phyloP scores from a whole-genome alignment of 2,329 filamentous ascomycete species.

The Pyrenophora tritici-repentis region DNA sequence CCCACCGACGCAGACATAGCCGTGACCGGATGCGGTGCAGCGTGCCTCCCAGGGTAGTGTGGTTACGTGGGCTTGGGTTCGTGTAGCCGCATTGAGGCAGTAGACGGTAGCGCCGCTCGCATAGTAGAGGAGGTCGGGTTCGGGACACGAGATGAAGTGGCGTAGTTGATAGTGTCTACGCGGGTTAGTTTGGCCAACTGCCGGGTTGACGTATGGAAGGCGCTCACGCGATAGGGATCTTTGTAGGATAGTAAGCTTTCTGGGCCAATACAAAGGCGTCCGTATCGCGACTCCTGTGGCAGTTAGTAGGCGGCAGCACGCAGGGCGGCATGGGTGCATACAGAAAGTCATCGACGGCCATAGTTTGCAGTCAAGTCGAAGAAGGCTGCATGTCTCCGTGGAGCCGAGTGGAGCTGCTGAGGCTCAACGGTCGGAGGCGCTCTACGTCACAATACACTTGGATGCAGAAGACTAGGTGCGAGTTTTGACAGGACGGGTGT shows the following conservation, averaged over 20 bases:
- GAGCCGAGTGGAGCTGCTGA: constrained; percentile 16
- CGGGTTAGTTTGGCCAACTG: constrained; percentile 17
- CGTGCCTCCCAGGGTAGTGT: constrained; percentile 71
- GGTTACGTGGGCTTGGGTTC: constrained; percentile 75
- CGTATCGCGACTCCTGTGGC: constrained; percentile 52
- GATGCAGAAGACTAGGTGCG: constrained; percentile 1
- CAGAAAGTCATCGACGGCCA: constrained; percentile 49
- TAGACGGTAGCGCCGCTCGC: constrained; percentile 70
- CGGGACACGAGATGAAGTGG: constrained; percentile 82
- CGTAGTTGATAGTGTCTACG: constrained; percentile 83
- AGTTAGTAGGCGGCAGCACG: constrained; percentile 18
- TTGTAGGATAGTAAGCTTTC: constrained; percentile 54
- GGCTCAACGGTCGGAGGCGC: constrained; percentile 8
- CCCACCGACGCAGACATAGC: constrained; percentile 90
- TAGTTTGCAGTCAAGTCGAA: constrained; percentile 36
- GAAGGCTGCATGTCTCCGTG: constrained; percentile 35
- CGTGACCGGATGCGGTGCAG: constrained; percentile 83
- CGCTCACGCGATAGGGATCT: constrained; percentile 55
- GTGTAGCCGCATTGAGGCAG: constrained; percentile 65
- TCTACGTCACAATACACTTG: constrained; percentile 21
- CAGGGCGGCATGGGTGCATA: constrained; percentile 15
- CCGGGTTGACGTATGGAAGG: background rate
- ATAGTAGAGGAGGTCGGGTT: constrained; percentile 80
- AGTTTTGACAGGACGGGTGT: background rate
- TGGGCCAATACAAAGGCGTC: constrained; percentile 52